These are phyloP conservation scores for Barnettozyma wickerhamii DNA, from an alignment of 805 yeast genomes.

Conservation along the genomic window DNA sequence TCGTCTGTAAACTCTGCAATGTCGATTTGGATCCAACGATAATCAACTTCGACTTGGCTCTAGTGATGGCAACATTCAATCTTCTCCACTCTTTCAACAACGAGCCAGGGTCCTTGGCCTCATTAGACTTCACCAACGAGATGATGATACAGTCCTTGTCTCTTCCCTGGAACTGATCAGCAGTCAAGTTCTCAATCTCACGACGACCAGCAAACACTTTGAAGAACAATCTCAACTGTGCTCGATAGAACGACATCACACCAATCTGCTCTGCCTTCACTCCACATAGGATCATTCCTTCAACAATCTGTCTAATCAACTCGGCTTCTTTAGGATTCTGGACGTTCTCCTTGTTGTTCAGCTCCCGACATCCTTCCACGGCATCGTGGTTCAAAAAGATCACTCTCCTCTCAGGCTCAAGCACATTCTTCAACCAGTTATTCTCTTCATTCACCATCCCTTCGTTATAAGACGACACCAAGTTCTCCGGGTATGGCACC, in stretches of 20 bases:
- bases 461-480: constrained; percentile 4
- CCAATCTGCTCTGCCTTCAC: constrained; percentile 62
- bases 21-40: constrained; percentile 77
- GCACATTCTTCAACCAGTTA: constrained; percentile 54
- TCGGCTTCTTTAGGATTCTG: constrained; percentile 73
- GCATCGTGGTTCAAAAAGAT: constrained; percentile 77
- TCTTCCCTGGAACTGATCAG: constrained; percentile 94
- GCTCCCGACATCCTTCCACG: constrained; percentile 51
- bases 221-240: constrained; percentile 58
- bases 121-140: constrained; percentile 83
- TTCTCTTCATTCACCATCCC: constrained; percentile 1
- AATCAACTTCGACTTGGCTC: constrained; percentile 81
- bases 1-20: constrained; percentile 44
- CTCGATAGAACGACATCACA: constrained; percentile 83
- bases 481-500: constrained; percentile 37
- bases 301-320: constrained; percentile 58
- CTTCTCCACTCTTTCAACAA: constrained; percentile 86
- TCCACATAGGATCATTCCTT: constrained; percentile 55
- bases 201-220: constrained; percentile 27
- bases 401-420: constrained; percentile 57
- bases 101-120: constrained; percentile 62
- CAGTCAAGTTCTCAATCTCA: constrained; percentile 77
- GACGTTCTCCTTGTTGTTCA: constrained; percentile 56
- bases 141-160: constrained; percentile 90
- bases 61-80: constrained; percentile 88